These are phyloP conservation scores for Lathyrus aphaca DNA, from an alignment of 306 rosid species.

Conservation along the genomic window DNA sequence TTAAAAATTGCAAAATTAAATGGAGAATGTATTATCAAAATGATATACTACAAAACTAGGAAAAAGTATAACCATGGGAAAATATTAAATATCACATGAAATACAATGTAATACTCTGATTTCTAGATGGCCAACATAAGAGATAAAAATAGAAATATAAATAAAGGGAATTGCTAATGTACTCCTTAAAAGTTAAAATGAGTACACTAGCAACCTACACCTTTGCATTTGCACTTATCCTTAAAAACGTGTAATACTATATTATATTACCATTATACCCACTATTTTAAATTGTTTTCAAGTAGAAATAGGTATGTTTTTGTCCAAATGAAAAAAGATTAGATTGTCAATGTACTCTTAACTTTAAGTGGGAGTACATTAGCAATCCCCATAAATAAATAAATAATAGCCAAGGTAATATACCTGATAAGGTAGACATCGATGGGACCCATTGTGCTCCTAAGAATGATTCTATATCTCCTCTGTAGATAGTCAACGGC, in stretches of 20 bases:
- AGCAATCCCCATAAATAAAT: slow-evolving; percentile 11
- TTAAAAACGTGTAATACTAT: background rate
- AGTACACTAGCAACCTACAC: background rate
- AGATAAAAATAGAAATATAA: background rate
- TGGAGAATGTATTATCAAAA: slow-evolving; percentile 17
- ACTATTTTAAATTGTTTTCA: slow-evolving; percentile 7
- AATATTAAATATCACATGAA: slow-evolving; percentile 18
- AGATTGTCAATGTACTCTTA: background rate
- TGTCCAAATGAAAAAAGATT: background rate
- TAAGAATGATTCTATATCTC: slow-evolving; percentile 89
- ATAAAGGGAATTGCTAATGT: slow-evolving; percentile 4
- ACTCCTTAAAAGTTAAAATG: background rate
- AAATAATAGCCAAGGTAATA: slow-evolving; percentile 34
- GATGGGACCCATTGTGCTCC: slow-evolving; percentile 99
- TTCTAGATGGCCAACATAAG: slow-evolving; percentile 18
- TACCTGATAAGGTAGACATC: slow-evolving; percentile 99
- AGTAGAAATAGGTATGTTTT: background rate
- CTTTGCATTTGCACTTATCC: background rate
- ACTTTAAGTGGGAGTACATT: background rate
- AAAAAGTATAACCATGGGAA: slow-evolving; percentile 11
- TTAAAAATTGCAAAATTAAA: slow-evolving; percentile 34
- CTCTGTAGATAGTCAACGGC: slow-evolving; percentile 89
- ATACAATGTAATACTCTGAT: slow-evolving; percentile 30
- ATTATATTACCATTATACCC: background rate
- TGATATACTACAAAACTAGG: slow-evolving; percentile 16